Evolutionary conservation across 2,329 filamentous ascomycete species (phyloP).

Genomic region (Exophiala xenobiotica): DNA sequence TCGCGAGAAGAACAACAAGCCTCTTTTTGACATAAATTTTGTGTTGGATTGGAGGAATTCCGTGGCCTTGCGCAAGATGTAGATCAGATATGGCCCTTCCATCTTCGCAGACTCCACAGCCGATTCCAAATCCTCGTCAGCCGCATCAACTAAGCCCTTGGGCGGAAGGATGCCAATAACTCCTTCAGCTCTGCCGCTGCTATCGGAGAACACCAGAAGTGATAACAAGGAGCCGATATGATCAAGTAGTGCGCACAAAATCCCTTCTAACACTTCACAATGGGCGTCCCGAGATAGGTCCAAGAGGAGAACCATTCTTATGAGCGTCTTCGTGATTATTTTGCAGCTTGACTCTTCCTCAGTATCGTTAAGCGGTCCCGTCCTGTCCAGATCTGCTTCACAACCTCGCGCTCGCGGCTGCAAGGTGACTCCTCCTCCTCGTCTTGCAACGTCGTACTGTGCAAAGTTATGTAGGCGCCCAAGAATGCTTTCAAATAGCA

Average conservation of each 20-base stretch:
- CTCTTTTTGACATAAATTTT: constrained; percentile 11
- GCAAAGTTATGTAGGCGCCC: constrained; percentile 22
- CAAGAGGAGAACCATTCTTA: constrained; percentile 19
- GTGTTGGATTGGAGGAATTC: constrained; percentile 28
- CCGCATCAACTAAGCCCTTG: constrained; percentile 33
- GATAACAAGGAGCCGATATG: constrained; percentile 29
- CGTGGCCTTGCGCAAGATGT: constrained; percentile 36
- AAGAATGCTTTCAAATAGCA: constrained; percentile 20
- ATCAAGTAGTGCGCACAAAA: constrained; percentile 25
- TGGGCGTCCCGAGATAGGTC: constrained; percentile 15
- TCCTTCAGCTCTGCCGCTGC: not conserved
- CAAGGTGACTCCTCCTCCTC: constrained; percentile 4
- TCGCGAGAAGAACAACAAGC: constrained; percentile 25
- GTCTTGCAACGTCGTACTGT: constrained; percentile 19
- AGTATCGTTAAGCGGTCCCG: no score
- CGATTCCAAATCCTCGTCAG: constrained; percentile 23
- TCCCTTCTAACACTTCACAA: constrained; percentile 22
- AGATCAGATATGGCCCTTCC: constrained; percentile 40
- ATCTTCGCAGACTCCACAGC: constrained; percentile 33
- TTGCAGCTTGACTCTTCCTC: not conserved
- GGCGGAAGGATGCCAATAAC: constrained; percentile 32
- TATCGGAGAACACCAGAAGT: constrained; percentile 23
- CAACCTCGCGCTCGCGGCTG: constrained; percentile 4
- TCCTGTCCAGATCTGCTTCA: no score
- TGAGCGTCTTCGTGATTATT: constrained; percentile 7